Evolutionary conservation across 352 stramenopile species (phyloP).

Genomic region (Globisporangium polare): DNA sequence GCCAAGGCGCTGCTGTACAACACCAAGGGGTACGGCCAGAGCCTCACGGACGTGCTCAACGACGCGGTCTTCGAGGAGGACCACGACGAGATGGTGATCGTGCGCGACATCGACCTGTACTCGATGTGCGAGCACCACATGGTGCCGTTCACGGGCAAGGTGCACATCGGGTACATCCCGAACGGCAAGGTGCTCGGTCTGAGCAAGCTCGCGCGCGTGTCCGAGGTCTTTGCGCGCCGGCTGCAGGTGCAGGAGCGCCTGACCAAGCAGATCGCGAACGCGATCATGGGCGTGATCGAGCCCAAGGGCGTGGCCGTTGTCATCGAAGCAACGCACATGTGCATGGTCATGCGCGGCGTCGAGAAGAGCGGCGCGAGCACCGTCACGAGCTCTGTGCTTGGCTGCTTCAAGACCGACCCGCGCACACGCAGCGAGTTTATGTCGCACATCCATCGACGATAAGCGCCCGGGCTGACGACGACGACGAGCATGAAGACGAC

Average conservation of each 20-base stretch:
- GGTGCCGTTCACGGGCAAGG: slow-evolving; percentile 98
- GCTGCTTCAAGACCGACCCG: slow-evolving; percentile 95
- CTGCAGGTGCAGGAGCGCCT: slow-evolving; percentile 99
- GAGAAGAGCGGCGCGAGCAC: slow-evolving; percentile 97
- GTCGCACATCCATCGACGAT: slow-evolving; percentile 81
- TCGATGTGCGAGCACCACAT: slow-evolving; percentile 99
- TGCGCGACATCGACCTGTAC: slow-evolving; percentile 99
- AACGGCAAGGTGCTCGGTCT: slow-evolving; percentile 96
- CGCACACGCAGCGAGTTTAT: slow-evolving; percentile 87
- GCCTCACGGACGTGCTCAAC: slow-evolving; percentile 90
- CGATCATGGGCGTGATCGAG: slow-evolving; percentile 95
- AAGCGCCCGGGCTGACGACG: slow-evolving; percentile 11
- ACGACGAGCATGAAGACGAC: background rate
- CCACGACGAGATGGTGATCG: slow-evolving; percentile 98
- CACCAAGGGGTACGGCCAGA: slow-evolving; percentile 94
- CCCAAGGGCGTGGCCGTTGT: slow-evolving; percentile 98
- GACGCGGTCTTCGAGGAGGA: slow-evolving; percentile 98
- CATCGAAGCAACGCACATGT: slow-evolving; percentile 99
- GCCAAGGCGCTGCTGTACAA: slow-evolving; percentile 96
- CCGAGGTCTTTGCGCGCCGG: slow-evolving; percentile 95
- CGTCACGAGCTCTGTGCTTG: slow-evolving; percentile 95
- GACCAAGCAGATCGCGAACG: slow-evolving; percentile 98
- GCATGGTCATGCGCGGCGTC: slow-evolving; percentile 99
- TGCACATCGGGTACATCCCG: slow-evolving; percentile 94
- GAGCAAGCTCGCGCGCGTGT: slow-evolving; percentile 98